Base-by-base conservation (phyloP, 2,329 filamentous ascomycete species). In the Alternaria metachromatica region DNA sequence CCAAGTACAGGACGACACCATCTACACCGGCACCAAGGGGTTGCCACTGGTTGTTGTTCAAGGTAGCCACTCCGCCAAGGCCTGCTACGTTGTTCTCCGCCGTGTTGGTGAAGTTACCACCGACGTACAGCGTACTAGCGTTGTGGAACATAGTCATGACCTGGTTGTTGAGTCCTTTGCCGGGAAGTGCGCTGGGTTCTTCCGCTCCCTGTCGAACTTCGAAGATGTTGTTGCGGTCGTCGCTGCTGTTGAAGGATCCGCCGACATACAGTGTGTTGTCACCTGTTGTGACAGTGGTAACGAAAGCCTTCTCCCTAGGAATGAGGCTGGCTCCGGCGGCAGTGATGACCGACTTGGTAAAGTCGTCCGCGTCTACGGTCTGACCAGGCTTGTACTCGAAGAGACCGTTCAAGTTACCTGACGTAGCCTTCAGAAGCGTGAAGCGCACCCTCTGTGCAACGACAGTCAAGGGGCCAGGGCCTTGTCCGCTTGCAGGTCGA, bases 391-490 rank as follows among this genome's bases (percentile, higher is more conserved):
- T 87, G 76, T 92, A 97, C 74, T 98, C 96, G 77, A 92, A 98
- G 2, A 99, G 83, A 9, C 94, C 94, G 75, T 97, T 97, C 57
- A 99, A 83, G 4, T 92, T 92, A 55, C 91, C 92, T 50, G 90
- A 92, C 3, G 91, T 91, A 67, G 89, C 89, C 68, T 90, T 90
- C 67, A 90, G 86, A 50, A 93, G 84, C 50, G 86, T 89, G 78
- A 97, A 97, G 10, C 90, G 89, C 44, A 98, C 89, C 60, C 92
- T 88, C 76, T 96, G 94, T 9, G 96, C 96, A n/a, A 99, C 96
- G 68, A 98, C 83, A 2, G 91, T 92, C 76, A 96, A 83, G 2
- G 72, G 66, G 9, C 66, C 59, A 89, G 71, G 72, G 10, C 68
- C 76, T 78, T 94, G 91, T 43, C 87, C 89, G 30, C 86, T 78